Base-by-base conservation (phyloP, 2,329 filamentous ascomycete genomes). In the Fusarium udum region DNA sequence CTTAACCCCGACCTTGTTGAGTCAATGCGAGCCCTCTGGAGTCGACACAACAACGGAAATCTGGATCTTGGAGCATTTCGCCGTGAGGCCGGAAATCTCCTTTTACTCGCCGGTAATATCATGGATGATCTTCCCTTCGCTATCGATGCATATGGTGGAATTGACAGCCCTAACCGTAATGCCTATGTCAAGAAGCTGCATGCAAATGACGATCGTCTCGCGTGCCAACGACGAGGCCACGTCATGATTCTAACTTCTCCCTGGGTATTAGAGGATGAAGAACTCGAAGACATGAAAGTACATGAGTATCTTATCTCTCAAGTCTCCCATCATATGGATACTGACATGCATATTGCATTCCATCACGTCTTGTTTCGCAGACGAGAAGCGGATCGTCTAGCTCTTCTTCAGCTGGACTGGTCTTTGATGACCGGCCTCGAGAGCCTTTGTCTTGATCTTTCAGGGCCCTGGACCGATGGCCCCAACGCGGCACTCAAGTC, bases 401-500 rank as follows among this genome's bases (percentile, higher is more conserved):
- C 36, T 26, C 20, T 61, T 10, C 32, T 73, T 9, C 8, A 45
- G 5, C 9, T 71, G 18, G 36, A 68, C 11, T 73, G 67, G 70
- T 24, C 42, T 31, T 53, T 73, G 6, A 28, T 73, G 22, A 40
- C 37, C 11, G 45, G 52, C 36, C 67, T 73, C 4, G 60, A 73
- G 39, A 71, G 37, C 26, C 71, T 73, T 18, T 73, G 52, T 15
- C 39, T 73, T 22, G 62, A 73, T 40, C 37, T 73, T 22, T 39
- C 40, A 36, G 37, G 49, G 14, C 34, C 36, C 18, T 53, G 51
- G 58, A 36, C 22, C 28, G n/a, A 45, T 34, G 39, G 28, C 13
- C 18, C n/a, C 18, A 22, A 8, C 22, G 18, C 6, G 10, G 43
- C 36, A 16, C 32, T 61, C 37, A 37, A 36, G 32, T 10, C 7